Percentiles rank a stretch among this genome's conserved stretches.
Conservation (phyloP, 139 green algal species). For the Asterochloris erici region DNA sequence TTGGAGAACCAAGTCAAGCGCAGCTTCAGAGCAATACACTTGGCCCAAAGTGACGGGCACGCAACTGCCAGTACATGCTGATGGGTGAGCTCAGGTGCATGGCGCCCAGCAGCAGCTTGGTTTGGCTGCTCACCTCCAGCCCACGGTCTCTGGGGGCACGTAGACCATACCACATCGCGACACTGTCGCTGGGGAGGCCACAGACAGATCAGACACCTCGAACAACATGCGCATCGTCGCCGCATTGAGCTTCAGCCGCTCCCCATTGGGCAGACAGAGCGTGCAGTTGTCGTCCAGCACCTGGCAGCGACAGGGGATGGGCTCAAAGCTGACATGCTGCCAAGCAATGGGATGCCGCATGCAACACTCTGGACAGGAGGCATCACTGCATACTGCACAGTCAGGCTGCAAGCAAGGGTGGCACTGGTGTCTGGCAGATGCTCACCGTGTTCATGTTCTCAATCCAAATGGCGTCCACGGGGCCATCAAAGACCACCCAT, state of each 20-base stretch:
- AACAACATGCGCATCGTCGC: constrained; percentile 15
- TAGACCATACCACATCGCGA: constrained; percentile 26
- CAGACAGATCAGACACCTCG: constrained; percentile 18
- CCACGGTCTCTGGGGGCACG: constrained; percentile 4
- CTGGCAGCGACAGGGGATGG: constrained; percentile 15
- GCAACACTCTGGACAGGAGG: no score
- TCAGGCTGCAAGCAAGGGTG: no score
- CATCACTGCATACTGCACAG: no score
- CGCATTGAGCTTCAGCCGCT: constrained; percentile 16
- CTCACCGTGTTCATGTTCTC: constrained; percentile 24
- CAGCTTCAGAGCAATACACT: no score
- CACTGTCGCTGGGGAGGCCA: constrained; percentile 9
- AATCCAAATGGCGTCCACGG: constrained; percentile 21
- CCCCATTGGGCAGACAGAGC: constrained; percentile 14
- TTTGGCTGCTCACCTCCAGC: constrained; percentile 14
- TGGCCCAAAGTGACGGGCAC: no score
- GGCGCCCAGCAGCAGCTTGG: background rate
- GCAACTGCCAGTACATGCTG: no score
- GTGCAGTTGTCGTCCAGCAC: constrained; percentile 26
- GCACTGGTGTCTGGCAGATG: background rate
- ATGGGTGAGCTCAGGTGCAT: background rate
- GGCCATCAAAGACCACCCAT: constrained; percentile 71
- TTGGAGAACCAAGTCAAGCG: no score
- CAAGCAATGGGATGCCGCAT: no score
- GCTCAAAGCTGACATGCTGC: no score